These are phyloP conservation scores for Oryza officinalis DNA, from an alignment of 176 grass and related monocot genomes.

Conservation along the genomic window DNA sequence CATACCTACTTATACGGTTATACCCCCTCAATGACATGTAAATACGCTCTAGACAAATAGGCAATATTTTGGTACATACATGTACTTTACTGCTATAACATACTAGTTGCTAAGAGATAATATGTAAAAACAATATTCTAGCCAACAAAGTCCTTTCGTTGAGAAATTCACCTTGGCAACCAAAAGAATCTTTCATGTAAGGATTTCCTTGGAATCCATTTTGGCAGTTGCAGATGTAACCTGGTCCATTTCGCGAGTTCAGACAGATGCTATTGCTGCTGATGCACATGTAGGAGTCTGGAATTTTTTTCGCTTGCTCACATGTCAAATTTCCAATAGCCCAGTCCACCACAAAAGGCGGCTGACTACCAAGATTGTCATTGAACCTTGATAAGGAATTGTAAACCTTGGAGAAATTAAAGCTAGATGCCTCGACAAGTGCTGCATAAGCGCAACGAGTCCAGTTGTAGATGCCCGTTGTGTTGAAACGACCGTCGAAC, in stretches of 20 bases:
- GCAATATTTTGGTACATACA: no score
- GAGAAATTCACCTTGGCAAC: not conserved
- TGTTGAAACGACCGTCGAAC: not conserved
- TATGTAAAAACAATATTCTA: not conserved
- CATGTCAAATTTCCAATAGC: not conserved
- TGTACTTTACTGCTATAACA: no score
- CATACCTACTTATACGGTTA: no score
- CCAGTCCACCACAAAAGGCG: constrained; percentile 21
- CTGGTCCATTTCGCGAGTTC: not conserved
- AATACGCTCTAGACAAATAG: no score
- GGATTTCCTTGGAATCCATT: not conserved
- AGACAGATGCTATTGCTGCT: not conserved
- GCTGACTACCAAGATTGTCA: fast-evolving
- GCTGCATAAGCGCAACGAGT: constrained; percentile 37
- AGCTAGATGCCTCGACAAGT: constrained; percentile 1
- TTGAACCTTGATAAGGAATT: not conserved
- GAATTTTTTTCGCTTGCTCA: not conserved
- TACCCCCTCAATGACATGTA: no score
- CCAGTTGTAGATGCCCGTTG: not conserved
- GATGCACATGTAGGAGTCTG: not conserved
- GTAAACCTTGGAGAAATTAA: not conserved
- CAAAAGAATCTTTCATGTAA: not conserved
- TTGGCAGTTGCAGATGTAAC: constrained; percentile 21
- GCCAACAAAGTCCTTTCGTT: not conserved
- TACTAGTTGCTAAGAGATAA: no score